phyloP scores from a whole-genome alignment of 768 basidiomycete genomes.

The Favolaschia claudopus region DNA sequence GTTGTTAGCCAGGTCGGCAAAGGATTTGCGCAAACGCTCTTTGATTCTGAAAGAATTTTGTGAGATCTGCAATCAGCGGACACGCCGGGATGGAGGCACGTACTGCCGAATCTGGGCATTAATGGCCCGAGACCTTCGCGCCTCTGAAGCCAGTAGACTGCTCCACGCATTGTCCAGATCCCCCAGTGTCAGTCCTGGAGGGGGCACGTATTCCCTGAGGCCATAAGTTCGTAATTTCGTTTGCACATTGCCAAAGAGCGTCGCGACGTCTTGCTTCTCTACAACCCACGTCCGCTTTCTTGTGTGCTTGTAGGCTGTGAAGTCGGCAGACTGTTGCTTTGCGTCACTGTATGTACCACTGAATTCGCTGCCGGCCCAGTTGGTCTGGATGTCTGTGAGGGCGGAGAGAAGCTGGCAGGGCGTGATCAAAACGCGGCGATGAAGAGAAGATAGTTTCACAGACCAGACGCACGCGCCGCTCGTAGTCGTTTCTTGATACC shows the following conservation, averaged over 20 bases:
- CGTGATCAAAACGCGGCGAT: conserved; percentile 8
- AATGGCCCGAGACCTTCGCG: conserved; percentile 77
- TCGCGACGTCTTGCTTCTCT: conserved; percentile 87
- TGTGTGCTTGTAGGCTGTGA: conserved; percentile 84
- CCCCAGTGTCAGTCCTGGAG: conserved; percentile 67
- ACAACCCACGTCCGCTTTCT: conserved; percentile 88
- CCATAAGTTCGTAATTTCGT: conserved; percentile 94
- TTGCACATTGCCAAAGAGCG: conserved; percentile 91
- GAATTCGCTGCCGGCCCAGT: conserved; percentile 74
- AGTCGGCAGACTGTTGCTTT: conserved; percentile 74
- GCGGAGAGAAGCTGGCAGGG: conserved; percentile 67
- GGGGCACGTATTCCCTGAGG: conserved; percentile 83
- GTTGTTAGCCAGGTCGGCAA: conserved; percentile 78
- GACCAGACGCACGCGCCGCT: conserved; percentile 80
- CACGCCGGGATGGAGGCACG: too few relatives aligned
- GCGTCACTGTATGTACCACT: conserved; percentile 83
- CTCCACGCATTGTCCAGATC: conserved; percentile 87
- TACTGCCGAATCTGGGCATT: conserved; percentile 91
- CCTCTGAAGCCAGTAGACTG: conserved; percentile 75
- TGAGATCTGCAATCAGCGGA: too few relatives aligned
- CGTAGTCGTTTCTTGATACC: conserved; percentile 90
- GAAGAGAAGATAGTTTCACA: conserved; percentile 26
- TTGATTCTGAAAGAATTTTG: too few relatives aligned
- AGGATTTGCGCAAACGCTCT: conserved; percentile 77
- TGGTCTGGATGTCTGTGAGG: conserved; percentile 68